Evolutionary conservation across 345 rosid genomes (phyloP).

Genomic region (Salix caprea): DNA sequence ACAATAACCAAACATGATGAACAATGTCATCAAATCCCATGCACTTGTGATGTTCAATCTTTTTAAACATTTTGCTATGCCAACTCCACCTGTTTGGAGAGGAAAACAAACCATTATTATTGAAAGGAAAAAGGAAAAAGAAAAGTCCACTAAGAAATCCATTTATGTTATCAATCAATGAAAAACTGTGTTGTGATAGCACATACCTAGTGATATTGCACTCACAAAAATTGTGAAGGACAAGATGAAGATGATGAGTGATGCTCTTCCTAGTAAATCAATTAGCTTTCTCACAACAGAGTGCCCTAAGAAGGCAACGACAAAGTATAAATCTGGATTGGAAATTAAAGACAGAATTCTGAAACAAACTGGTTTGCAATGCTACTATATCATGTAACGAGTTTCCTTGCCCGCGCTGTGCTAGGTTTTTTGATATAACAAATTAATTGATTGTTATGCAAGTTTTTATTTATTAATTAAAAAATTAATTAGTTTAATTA

Average conservation of each 20-base stretch:
- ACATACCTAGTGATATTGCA: constrained; percentile 19
- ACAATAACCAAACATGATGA: background rate
- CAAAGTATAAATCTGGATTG: constrained; percentile 19
- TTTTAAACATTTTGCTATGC: constrained; percentile 11
- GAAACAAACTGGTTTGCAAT: too few relatives aligned
- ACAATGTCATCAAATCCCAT: constrained; percentile 18
- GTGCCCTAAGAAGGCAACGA: constrained; percentile 22
- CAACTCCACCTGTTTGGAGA: constrained; percentile 22
- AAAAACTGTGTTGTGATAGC: too few relatives aligned
- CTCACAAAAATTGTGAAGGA: constrained; percentile 18
- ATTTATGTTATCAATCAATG: too few relatives aligned
- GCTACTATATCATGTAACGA: too few relatives aligned
- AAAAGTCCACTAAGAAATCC: too few relatives aligned
- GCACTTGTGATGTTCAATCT: constrained; percentile 12
- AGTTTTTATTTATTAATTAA: too few relatives aligned
- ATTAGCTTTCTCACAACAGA: constrained; percentile 12
- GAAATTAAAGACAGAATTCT: background rate
- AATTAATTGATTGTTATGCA: too few relatives aligned
- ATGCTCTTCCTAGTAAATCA: constrained; percentile 20
- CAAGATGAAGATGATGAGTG: constrained; percentile 21
- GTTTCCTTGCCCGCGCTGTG: too few relatives aligned
- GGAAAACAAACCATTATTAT: constrained; percentile 19
- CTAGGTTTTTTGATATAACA: too few relatives aligned
- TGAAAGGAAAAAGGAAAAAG: too few relatives aligned
- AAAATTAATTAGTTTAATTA: too few relatives aligned